Conservation (phyloP, 2,329 filamentous ascomycete genomes). For the Aureobasidium sp. region DNA sequence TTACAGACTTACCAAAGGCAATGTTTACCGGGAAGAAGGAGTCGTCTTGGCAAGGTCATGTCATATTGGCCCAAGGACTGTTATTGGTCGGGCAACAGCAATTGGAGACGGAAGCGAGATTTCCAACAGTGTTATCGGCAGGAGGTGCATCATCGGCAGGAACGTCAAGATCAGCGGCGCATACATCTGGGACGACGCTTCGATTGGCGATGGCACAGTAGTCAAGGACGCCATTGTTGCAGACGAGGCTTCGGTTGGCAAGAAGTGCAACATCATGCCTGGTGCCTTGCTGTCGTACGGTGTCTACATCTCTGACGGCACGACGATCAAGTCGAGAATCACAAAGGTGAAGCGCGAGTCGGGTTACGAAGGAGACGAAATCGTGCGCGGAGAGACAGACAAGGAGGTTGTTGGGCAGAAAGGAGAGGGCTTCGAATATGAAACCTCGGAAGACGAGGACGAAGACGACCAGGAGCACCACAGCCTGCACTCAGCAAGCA, state of each 20-base stretch:
- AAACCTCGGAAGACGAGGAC: slow-evolving; percentile 51
- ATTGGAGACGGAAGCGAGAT: slow-evolving; percentile 66
- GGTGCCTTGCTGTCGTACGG: slow-evolving; percentile 75
- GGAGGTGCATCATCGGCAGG: slow-evolving; percentile 76
- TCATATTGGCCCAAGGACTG: slow-evolving; percentile 57
- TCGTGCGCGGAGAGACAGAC: slow-evolving; percentile 34
- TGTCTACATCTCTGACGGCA: slow-evolving; percentile 60
- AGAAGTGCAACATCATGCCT: slow-evolving; percentile 57
- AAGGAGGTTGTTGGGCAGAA: slow-evolving; percentile 47
- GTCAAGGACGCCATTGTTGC: slow-evolving; percentile 70
- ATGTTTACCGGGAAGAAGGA: slow-evolving; percentile 69
- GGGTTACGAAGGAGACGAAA: slow-evolving; percentile 34
- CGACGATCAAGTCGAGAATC: slow-evolving; percentile 39
- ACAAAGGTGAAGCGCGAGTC: slow-evolving; percentile 39
- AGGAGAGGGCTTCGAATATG: slow-evolving; percentile 54
- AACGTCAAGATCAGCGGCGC: slow-evolving; percentile 72
- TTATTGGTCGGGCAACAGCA: slow-evolving; percentile 68
- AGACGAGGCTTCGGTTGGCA: slow-evolving; percentile 61
- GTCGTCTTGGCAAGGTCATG: slow-evolving; percentile 68
- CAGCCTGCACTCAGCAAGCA: slow-evolving; percentile 25
- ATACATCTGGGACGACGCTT: slow-evolving; percentile 80
- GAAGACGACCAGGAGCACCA: slow-evolving; percentile 47
- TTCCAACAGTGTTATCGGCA: slow-evolving; percentile 70
- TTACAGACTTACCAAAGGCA: slow-evolving; percentile 62
- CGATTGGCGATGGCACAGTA: slow-evolving; percentile 64